Base-by-base conservation (phyloP, 306 rosid species). In the Comarum palustre region DNA sequence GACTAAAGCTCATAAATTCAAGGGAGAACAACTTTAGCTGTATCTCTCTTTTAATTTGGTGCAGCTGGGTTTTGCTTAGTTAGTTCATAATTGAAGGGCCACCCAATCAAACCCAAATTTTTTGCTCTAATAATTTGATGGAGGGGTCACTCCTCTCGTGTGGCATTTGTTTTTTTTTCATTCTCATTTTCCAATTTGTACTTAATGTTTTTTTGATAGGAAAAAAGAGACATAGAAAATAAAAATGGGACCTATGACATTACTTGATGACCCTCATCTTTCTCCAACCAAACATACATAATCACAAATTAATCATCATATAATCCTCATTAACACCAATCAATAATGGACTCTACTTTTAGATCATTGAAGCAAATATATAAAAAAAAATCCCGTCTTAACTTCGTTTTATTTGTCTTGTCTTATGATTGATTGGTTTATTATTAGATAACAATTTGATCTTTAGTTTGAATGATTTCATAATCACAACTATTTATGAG, bases 151-250 rank as follows among this genome's bases (percentile, higher is more conserved):
- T 36, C 17, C 61, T 81, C 84, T 81, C 90, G 86, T 87, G 85
- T 84, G 96, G 82, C 87, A 81, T 82, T 86, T 81, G 84, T 25
- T 22, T 32, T 87, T 85, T 85, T 73, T 85, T 73, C 88, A 90
- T 85, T 89, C 88, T 84, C 87, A 82, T 78, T 75, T 66, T 77
- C 86, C 71, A 73, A 54, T 68, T 78, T 78, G 92, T 85, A 84
- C 92, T 90, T 85, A 52, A 31, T 65, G 77, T 82, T 83, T 80
- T 61, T 32, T 61, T 32, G 0, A 39, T 66, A 66, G 51, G 32
- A 12, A 66, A 82, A 71, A 85, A 78, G 86, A 85, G 75, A 82
- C 86, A 84, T 8, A 16, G 22, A 79, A 85, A 79, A 88, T 77
- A 85, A 80, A 69, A 39, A 77, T 58, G 59, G 61, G 87, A 19